Percentiles rank a stretch among this genome's conserved stretches.
Conservation (phyloP, 805 yeast species). For the Ogataea degrootiae region DNA sequence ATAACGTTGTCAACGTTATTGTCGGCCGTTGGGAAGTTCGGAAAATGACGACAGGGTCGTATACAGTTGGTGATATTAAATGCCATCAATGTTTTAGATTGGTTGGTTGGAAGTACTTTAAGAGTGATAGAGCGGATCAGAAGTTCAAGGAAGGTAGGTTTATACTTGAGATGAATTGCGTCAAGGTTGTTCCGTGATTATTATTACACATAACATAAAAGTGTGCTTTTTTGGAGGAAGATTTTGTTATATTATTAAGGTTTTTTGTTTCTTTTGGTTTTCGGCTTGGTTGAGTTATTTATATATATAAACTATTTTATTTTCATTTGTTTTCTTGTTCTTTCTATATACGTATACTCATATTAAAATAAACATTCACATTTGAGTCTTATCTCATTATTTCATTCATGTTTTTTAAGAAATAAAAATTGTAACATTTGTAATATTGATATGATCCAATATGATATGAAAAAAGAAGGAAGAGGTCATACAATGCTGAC, state of each 20-base stretch:
- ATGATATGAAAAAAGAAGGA: no score
- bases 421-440: no score
- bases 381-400: neutral
- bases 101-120: conserved; percentile 63
- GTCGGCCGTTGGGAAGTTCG: conserved; percentile 19
- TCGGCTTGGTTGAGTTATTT: neutral
- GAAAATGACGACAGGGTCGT: conserved; percentile 57
- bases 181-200: conserved; percentile 4
- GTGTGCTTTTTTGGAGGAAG: neutral
- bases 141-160: conserved; percentile 58
- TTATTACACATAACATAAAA: no score
- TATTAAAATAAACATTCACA: neutral
- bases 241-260: neutral
- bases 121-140: conserved; percentile 41
- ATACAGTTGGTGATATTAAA: conserved; percentile 49
- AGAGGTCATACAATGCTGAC: no score
- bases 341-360: neutral
- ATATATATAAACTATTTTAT: no score
- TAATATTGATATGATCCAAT: no score
- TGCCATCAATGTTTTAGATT: conserved; percentile 51
- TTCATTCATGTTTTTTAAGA: neutral
- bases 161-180: conserved; percentile 41
- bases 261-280: neutral
- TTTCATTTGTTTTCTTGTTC: neutral
- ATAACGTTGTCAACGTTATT: conserved; percentile 32